Percentiles rank a stretch among this genome's conserved stretches.
Conservation (phyloP, 2,329 filamentous ascomycete genomes). For the Ophiosphaerella korrae region DNA sequence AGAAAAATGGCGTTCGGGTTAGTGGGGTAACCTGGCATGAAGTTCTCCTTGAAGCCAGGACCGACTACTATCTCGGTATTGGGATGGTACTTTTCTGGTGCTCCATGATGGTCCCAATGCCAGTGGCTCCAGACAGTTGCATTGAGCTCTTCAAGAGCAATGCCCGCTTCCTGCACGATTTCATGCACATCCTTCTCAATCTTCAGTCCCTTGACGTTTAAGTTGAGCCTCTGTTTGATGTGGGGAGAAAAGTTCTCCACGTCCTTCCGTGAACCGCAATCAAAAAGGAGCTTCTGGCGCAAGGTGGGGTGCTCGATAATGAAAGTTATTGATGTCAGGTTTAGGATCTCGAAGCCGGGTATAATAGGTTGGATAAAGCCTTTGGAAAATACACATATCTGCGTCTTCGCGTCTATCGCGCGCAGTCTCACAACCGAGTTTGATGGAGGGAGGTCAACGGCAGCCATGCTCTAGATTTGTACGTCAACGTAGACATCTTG, state of each 20-base stretch:
- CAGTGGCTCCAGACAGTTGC: constrained; percentile 52
- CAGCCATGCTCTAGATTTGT: constrained; percentile 3
- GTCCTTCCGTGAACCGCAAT: constrained; percentile 19
- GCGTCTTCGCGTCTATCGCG: constrained; percentile 17
- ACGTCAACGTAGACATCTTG: background rate
- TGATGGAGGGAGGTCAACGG: constrained; percentile 9
- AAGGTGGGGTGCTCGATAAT: constrained; percentile 9
- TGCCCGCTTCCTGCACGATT: constrained; percentile 26
- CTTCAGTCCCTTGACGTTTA: constrained; percentile 16
- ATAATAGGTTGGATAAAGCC: constrained; percentile 17
- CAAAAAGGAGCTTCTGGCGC: constrained; percentile 17
- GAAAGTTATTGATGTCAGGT: constrained; percentile 15
- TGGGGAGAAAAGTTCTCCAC: constrained; percentile 19
- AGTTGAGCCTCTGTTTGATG: constrained; percentile 15
- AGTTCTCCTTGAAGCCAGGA: constrained; percentile 54
- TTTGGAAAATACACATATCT: constrained; percentile 17
- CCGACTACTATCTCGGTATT: constrained; percentile 58
- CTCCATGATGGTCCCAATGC: constrained; percentile 58
- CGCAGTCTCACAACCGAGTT: constrained; percentile 7
- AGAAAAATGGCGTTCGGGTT: constrained; percentile 16
- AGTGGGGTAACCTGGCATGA: constrained; percentile 55
- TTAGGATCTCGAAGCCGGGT: constrained; percentile 12
- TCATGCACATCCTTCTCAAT: constrained; percentile 22
- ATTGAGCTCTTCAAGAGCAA: constrained; percentile 35
- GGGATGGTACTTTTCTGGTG: constrained; percentile 52